These are phyloP conservation scores for Amaranthus tricolor DNA, from an alignment of 179 eudicot genomes.

Conservation along the genomic window DNA sequence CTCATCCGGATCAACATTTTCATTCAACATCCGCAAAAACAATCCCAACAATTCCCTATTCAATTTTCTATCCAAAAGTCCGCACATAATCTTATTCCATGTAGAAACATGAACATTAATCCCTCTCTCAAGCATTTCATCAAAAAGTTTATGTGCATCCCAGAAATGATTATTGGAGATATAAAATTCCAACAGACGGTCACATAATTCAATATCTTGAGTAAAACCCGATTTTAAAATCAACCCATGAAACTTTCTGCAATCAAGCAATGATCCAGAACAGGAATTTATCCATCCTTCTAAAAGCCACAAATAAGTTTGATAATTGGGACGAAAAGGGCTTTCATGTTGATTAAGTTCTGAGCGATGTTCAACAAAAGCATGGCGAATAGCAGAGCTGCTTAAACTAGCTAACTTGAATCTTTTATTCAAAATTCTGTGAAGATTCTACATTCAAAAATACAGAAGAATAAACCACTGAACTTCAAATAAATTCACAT, in stretches of 20 bases:
- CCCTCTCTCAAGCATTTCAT: constrained; percentile 45
- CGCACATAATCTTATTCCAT: constrained; percentile 51
- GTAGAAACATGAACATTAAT: constrained; percentile 22
- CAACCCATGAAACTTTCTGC: constrained; percentile 54
- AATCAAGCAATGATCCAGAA: constrained; percentile 4
- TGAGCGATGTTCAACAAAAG: constrained; percentile 18
- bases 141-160: constrained; percentile 49
- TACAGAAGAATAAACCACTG: not conserved
- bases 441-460: constrained; percentile 24
- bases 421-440: constrained; percentile 11
- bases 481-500: not conserved
- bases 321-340: constrained; percentile 39
- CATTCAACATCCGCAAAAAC: constrained; percentile 44
- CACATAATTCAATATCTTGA: constrained; percentile 37
- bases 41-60: constrained; percentile 34
- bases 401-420: constrained; percentile 14
- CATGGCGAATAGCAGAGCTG: constrained; percentile 14
- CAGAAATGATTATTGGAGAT: constrained; percentile 32
- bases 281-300: constrained; percentile 5
- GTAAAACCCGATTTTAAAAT: constrained; percentile 58
- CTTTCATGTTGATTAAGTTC: constrained; percentile 24
- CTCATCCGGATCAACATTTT: constrained; percentile 52
- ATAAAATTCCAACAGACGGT: constrained; percentile 46
- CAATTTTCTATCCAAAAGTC: constrained; percentile 34
- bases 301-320: constrained; percentile 16